Evolutionary conservation across 805 yeast species (phyloP).

Genomic region (Metschnikowia baotianmanensis): DNA sequence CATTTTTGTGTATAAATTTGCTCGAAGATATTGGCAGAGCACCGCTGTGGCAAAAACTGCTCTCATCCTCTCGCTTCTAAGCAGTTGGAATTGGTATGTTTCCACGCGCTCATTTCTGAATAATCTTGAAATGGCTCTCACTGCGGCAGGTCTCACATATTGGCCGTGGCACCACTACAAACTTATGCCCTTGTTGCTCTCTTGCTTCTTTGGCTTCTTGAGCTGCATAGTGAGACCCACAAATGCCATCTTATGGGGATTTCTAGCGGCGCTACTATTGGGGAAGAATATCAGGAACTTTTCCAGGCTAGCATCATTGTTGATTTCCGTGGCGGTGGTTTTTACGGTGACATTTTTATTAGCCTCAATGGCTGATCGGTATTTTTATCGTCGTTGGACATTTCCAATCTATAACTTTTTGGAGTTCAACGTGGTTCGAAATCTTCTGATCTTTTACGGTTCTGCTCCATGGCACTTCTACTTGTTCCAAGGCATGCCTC

Average conservation of each 20-base stretch:
- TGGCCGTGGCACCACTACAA: conserved; percentile 61
- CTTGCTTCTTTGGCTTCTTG: conserved; percentile 53
- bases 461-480: conserved; percentile 83
- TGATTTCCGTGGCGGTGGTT: conserved; percentile 20
- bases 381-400: conserved; percentile 54
- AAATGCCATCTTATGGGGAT: conserved; percentile 72
- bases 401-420: conserved; percentile 70
- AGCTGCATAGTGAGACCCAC: conserved; percentile 83
- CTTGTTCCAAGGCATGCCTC: conserved; percentile 76
- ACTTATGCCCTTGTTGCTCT: conserved; percentile 23
- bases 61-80: conserved; percentile 50
- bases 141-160: conserved; percentile 59
- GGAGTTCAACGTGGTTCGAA: conserved; percentile 72
- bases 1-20: conserved; percentile 50
- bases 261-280: conserved; percentile 46
- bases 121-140: conserved; percentile 70
- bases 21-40: conserved; percentile 33
- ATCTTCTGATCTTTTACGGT: conserved; percentile 82
- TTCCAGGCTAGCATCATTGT: conserved; percentile 11
- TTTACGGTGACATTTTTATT: conserved; percentile 27
- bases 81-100: conserved; percentile 80
- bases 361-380: conserved; percentile 42
- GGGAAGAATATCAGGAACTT: conserved; percentile 2
- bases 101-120: conserved; percentile 85
- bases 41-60: conserved; percentile 39